phyloP scores from a whole-genome alignment of 257 asterid genomes.

The Solanum chiquidenum region DNA sequence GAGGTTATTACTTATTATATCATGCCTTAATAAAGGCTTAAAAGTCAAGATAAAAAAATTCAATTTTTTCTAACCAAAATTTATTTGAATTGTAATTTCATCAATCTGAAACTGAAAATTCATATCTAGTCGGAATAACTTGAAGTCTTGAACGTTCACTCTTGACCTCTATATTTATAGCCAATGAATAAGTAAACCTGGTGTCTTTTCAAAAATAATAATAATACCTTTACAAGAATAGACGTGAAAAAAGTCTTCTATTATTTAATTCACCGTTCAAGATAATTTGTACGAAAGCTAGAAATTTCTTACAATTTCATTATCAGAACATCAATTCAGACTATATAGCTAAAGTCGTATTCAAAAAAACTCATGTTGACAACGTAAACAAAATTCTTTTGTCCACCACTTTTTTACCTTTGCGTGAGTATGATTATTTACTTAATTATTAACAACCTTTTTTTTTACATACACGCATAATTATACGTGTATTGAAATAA shows the following conservation, averaged over 20 bases:
- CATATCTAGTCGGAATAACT: too few species aligned
- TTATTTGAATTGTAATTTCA: too few species aligned
- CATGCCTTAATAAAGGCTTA: neutral
- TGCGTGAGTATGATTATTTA: neutral
- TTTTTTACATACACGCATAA: neutral
- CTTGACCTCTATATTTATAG: neutral
- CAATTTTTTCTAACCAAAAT: too few species aligned
- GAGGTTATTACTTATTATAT: rapidly evolving
- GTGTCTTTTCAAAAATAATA: too few species aligned
- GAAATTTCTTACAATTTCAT: neutral
- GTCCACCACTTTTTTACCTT: neutral
- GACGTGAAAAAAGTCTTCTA: too few species aligned
- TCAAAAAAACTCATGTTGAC: neutral
- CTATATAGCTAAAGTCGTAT: neutral
- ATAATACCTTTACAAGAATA: too few species aligned
- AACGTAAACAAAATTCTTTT: neutral
- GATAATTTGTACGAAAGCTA: neutral
- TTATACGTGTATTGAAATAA: neutral
- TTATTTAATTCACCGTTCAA: neutral
- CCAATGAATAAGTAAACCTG: too few species aligned
- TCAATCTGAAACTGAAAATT: neutral
- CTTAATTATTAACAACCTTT: neutral
- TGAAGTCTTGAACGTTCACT: neutral
- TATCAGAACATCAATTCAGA: neutral
- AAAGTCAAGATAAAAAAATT: too few species aligned